Base-by-base conservation (phyloP, 1,284 basidiomycete species). In the Cystobasidium pallidum region DNA sequence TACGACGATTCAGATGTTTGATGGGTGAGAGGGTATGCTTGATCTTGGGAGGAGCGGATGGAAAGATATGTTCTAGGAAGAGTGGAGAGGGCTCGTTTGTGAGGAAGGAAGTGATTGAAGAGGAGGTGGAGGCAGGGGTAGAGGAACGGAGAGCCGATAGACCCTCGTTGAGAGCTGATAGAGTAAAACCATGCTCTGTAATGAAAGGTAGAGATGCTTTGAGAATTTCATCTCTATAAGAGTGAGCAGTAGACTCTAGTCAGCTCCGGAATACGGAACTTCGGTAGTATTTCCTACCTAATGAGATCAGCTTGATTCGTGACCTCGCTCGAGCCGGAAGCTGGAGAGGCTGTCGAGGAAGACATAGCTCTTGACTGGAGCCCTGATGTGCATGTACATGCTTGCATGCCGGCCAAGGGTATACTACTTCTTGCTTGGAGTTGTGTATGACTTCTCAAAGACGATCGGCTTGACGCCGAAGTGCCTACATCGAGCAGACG, bases 181-280 rank as follows among this genome's bases (percentile, higher is more conserved):
- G 32, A 30, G 54, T 54, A 61, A 71, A 71, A 10, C 68, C 68
- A 57, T 52, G 24, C 21, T 63, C 34, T 43, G 68, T 59, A 47
- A 71, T 64, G 47, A 63, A 55, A 1, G 54, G 39, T n/a, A 71
- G 39, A 7, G 68, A 41, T 55, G 58, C 68, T 30, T 63, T 34
- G 30, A 71, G 61, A 3, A 71, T 26, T 10, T 62, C 36, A 11
- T 57, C 32, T 26, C 67, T 70, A 41, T 45, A n/a, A 8, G 39
- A 41, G 39, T 8, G 39, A 19, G 36, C 13, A 39, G 13, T 39
- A 10, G 15, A 21, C 32, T 13, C 19, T 11, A 19, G 54, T 57
- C 54, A 57, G 54, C 13, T 24, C 26, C 3, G 15, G n/a, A n/a
- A 19, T 34, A 57, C 24, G 10, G 19, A 57, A 17, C 8, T 57